Evolutionary conservation across 148 eudicot species (phyloP).

Genomic region (Rhododendron griersonianum): DNA sequence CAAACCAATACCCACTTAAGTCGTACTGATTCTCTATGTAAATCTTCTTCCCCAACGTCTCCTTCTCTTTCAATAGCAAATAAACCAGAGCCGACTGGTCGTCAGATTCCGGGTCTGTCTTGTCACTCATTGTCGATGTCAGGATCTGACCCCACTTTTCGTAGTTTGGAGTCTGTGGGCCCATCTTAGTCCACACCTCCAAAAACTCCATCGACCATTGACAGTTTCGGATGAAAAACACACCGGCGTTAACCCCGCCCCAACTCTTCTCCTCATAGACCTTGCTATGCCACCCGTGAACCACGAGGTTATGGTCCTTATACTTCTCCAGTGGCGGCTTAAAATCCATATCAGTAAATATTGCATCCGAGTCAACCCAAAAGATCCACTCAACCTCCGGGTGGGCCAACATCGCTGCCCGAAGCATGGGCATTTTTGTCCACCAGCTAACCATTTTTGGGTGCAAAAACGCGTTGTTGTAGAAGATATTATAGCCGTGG

Average conservation of each 20-base stretch:
- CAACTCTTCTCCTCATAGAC: not conserved
- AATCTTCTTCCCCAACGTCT: not conserved
- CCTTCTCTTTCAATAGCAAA: not conserved
- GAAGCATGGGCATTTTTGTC: not conserved
- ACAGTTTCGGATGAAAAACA: not conserved
- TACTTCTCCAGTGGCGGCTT: not conserved
- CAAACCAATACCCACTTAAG: conserved; percentile 47
- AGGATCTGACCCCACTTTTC: conserved; percentile 53
- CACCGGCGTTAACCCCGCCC: not conserved
- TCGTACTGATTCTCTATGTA: not conserved
- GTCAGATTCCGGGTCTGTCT: conserved; percentile 15
- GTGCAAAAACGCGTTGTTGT: not conserved
- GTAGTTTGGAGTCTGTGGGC: conserved; percentile 22
- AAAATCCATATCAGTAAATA: not conserved
- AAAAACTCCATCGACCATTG: not conserved
- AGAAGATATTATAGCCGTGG: not conserved
- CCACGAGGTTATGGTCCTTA: not conserved
- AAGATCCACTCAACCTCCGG: not conserved
- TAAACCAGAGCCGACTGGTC: not conserved
- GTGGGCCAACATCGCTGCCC: not conserved
- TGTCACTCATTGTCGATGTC: conserved; percentile 33
- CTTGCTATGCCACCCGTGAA: not conserved
- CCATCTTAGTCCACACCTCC: not conserved
- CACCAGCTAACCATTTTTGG: not conserved
- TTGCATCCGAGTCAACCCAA: not conserved